Base-by-base conservation (phyloP, 2,329 filamentous ascomycete genomes). In the Acarospora socialis region DNA sequence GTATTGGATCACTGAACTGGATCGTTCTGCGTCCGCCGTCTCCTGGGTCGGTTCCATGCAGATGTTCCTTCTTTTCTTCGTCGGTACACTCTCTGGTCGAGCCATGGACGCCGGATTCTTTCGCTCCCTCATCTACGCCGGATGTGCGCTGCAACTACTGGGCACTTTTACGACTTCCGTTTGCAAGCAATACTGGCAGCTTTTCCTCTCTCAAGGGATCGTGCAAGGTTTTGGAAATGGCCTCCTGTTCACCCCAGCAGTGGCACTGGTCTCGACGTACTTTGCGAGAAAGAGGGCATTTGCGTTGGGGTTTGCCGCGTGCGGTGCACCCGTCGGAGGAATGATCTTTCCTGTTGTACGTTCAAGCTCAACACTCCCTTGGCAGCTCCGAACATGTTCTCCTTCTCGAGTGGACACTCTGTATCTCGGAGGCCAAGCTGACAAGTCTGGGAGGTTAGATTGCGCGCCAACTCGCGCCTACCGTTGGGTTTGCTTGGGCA, bases 111-210 rank as follows among this genome's bases (percentile, higher is more conserved):
- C 52, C 18, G 55, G 56, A 5, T 51, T 52, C 34, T 57, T 59
- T 36, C 46, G 45, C 2, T 23, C 37, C 1, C 42, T 50, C 16
- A 48, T 48, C 30, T 23, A 35, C 15, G 34, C 31, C 10, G 50
- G 50, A 8, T 41, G 38, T 18, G n/a, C 54, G 9, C 24, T 57
- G 2, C 37, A 43, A 3, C 37, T 60, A 0, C 13, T 58, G 1
- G 57, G 60, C n/a, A 52, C 59, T 22, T 53, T 65, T 36, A 49
- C 51, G 37, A 57, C 57, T 4, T 59, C 57, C 30, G 44, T 57
- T 3, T 46, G 52, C 3, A 53, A 38, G 0, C 33, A 44, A 18
- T 66, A 61, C 42, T 63, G 55, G 53, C 56, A 64, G 27, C 37
- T 44, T 6, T 28, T 46, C 9, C 28, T 56, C 4, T 46, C 48